phyloP scores from a whole-genome alignment of 352 stramenopile genomes.

The Pythium brassicae region DNA sequence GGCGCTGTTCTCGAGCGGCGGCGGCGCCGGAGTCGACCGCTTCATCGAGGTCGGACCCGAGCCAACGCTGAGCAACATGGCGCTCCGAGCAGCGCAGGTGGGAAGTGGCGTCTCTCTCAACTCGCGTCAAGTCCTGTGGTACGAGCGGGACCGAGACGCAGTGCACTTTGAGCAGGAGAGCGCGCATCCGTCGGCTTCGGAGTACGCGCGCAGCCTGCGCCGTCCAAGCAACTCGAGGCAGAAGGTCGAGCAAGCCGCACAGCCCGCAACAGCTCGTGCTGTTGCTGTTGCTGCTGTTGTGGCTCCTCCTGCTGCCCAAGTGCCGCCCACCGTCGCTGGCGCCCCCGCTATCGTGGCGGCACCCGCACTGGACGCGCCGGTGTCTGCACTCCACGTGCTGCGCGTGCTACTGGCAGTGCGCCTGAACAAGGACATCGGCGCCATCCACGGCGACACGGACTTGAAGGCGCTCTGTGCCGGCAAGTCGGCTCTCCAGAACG shows the following conservation, averaged over 20 bases:
- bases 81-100: slow-evolving; percentile 62
- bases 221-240: background rate
- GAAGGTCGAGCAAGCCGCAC: background rate
- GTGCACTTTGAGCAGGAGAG: slow-evolving; percentile 78
- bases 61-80: slow-evolving; percentile 84
- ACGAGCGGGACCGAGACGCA: slow-evolving; percentile 74
- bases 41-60: slow-evolving; percentile 84
- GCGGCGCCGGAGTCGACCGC: slow-evolving; percentile 34
- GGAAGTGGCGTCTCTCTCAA: slow-evolving; percentile 48
- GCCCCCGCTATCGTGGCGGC: background rate
- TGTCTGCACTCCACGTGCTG: slow-evolving; percentile 65
- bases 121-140: slow-evolving; percentile 73
- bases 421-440: slow-evolving; percentile 66
- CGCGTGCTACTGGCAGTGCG: slow-evolving; percentile 67
- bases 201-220: slow-evolving; percentile 34
- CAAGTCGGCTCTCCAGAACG: slow-evolving; percentile 87
- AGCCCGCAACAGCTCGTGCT: background rate
- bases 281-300: slow-evolving; percentile 18
- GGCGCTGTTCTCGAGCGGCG: slow-evolving; percentile 49
- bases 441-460: slow-evolving; percentile 68
- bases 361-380: slow-evolving; percentile 43
- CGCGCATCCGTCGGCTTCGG: slow-evolving; percentile 55
- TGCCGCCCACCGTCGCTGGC: too few relatives aligned
- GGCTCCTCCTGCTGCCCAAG: slow-evolving; percentile 14
- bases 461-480: slow-evolving; percentile 79